Evolutionary conservation across 1,284 basidiomycete species (phyloP).

Genomic region (Amylostereum chailletii): DNA sequence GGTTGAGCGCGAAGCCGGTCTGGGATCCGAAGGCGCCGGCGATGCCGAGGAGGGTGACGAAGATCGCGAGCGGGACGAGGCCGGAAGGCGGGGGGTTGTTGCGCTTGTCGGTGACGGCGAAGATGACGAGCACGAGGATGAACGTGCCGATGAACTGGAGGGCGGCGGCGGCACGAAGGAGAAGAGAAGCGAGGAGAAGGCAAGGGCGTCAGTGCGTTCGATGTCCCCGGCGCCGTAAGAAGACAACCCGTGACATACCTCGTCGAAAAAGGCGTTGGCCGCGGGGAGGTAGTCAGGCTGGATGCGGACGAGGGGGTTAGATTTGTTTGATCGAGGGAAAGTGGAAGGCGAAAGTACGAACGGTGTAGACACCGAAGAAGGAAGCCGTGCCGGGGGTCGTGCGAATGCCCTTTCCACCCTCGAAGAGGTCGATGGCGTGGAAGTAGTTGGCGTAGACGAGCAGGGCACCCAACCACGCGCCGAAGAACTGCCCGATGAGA

Average conservation of each 20-base stretch:
- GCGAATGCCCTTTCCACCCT: slow-evolving; percentile 52
- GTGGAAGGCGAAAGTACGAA: slow-evolving; percentile 23
- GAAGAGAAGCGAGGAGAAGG: slow-evolving; percentile 6
- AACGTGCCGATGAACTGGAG: slow-evolving; percentile 45
- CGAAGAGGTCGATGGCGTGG: slow-evolving; percentile 61
- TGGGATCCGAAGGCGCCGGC: slow-evolving; percentile 44
- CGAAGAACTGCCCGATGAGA: slow-evolving; percentile 60
- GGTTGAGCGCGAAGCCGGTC: slow-evolving; percentile 35
- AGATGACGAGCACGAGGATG: slow-evolving; percentile 39
- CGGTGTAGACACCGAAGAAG: slow-evolving; percentile 64
- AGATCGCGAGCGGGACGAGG: slow-evolving; percentile 44
- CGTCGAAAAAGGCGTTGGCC: slow-evolving; percentile 49
- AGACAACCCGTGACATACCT: slow-evolving; percentile 20
- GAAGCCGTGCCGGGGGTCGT: slow-evolving; percentile 58
- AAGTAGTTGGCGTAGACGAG: slow-evolving; percentile 69
- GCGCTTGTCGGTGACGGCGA: slow-evolving; percentile 32
- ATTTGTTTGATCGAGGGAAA: not conserved
- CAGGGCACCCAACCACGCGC: slow-evolving; percentile 59
- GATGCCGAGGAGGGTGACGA: slow-evolving; percentile 45
- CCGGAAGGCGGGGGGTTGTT: slow-evolving; percentile 39
- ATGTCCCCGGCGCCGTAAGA: no score
- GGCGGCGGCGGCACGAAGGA: slow-evolving; percentile 3
- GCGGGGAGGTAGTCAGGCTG: slow-evolving; percentile 49
- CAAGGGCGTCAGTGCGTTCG: no score
- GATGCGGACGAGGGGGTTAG: not conserved